Evolutionary conservation across 768 basidiomycete genomes (phyloP).

Genomic region (Boletus barrowsii): DNA sequence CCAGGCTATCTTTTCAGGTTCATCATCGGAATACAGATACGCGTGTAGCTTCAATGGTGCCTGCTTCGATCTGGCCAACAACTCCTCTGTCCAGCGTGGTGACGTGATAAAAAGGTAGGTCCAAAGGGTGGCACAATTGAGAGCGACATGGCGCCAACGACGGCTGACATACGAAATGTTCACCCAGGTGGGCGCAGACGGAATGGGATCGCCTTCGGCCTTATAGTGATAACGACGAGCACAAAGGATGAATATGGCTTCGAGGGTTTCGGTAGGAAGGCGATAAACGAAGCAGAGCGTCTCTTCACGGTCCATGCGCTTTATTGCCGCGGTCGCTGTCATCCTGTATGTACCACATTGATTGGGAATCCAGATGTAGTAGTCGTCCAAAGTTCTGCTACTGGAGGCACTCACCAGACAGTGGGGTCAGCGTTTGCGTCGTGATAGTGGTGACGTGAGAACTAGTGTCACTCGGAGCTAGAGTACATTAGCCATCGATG

Average conservation of each 20-base stretch:
- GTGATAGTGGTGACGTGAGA: no score
- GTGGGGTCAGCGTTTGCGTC: no score
- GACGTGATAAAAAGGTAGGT: slow-evolving; percentile 28
- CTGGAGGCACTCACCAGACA: no score
- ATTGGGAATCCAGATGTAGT: no score
- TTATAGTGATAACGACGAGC: not conserved
- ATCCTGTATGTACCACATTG: no score
- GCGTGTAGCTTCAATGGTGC: slow-evolving; percentile 21
- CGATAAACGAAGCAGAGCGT: slow-evolving; percentile 1
- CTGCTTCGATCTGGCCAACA: slow-evolving; percentile 44
- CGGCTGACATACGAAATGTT: slow-evolving; percentile 13
- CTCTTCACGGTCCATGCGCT: no score
- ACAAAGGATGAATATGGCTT: slow-evolving; percentile 10
- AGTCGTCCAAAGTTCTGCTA: no score
- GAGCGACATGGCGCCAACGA: slow-evolving; percentile 43
- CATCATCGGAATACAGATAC: not conserved
- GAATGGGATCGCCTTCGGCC: not conserved
- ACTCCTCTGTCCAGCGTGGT: slow-evolving; percentile 37
- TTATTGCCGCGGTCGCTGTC: no score
- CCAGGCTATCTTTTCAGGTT: no score
- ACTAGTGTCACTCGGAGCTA: no score
- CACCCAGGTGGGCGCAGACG: not conserved
- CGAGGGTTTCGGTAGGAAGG: slow-evolving; percentile 13
- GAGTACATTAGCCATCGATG: no score
- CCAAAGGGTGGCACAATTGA: slow-evolving; percentile 41